These are phyloP conservation scores for Ascochyta viciae-villosae DNA, from an alignment of 2,329 filamentous ascomycete species.

Conservation along the genomic window DNA sequence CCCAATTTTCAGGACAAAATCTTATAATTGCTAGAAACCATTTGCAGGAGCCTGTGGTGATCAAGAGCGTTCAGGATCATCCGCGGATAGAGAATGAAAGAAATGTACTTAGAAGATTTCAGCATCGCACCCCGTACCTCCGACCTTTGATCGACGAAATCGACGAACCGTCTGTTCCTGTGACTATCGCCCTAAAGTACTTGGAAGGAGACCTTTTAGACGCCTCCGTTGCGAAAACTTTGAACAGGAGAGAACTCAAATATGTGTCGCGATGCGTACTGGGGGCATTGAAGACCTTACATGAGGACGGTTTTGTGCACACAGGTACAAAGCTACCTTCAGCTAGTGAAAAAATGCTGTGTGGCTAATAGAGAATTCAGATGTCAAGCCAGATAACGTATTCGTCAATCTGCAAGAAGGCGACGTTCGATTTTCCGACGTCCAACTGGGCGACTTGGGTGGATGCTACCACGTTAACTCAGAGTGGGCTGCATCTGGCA, in stretches of 20 bases:
- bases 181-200: slow-evolving; percentile 32
- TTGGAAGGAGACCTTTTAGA: slow-evolving; percentile 30
- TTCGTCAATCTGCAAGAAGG: slow-evolving; percentile 44
- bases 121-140: slow-evolving; percentile 30
- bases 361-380: slow-evolving; percentile 32
- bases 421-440: slow-evolving; percentile 42
- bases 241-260: slow-evolving; percentile 31
- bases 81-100: slow-evolving; percentile 36
- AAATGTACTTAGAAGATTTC: slow-evolving; percentile 34
- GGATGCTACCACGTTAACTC: slow-evolving; percentile 33
- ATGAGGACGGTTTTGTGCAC: slow-evolving; percentile 37
- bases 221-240: slow-evolving; percentile 14
- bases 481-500: slow-evolving; percentile 29
- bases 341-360: background rate
- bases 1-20: background rate
- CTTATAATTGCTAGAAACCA: background rate
- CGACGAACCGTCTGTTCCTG: slow-evolving; percentile 26
- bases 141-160: slow-evolving; percentile 40
- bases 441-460: slow-evolving; percentile 46
- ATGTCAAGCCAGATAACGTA: slow-evolving; percentile 50
- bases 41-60: slow-evolving; percentile 22
- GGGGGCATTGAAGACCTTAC: slow-evolving; percentile 32
- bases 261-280: slow-evolving; percentile 27
- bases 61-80: slow-evolving; percentile 34
- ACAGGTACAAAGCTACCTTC: slow-evolving; percentile 20